Percentiles rank a stretch among this genome's conserved stretches.
phyloP scores from a whole-genome alignment of 768 basidiomycete genomes.

The Cystoderma amianthinum region DNA sequence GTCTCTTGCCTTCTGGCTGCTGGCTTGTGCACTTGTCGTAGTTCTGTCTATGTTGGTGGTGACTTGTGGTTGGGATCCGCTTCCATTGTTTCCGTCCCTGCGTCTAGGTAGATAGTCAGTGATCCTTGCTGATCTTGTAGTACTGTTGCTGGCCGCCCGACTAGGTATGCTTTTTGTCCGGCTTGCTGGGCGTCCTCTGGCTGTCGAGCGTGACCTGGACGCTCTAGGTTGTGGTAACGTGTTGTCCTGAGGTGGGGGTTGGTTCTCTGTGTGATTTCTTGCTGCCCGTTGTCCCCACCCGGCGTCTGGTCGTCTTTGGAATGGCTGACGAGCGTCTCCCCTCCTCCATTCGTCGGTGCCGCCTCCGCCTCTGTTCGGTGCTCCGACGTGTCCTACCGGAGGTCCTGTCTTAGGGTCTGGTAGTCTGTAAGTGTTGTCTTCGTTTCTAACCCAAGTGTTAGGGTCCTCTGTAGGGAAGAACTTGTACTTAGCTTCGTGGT shows the following conservation, averaged over 20 bases:
- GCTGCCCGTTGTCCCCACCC: neutral
- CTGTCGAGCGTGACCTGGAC: neutral
- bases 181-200: neutral
- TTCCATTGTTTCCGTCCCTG: neutral
- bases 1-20: too few relatives aligned
- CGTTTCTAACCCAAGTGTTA: neutral
- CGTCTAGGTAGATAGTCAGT: neutral
- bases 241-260: neutral
- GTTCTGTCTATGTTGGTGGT: too few relatives aligned
- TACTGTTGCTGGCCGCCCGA: neutral
- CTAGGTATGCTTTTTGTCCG: neutral
- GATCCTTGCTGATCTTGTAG: neutral
- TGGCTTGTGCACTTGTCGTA: too few relatives aligned
- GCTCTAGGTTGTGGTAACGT: neutral
- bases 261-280: neutral
- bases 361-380: neutral
- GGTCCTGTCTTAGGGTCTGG: neutral
- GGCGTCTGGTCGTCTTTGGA: neutral
- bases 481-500: neutral
- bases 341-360: neutral
- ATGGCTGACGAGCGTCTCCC: too few relatives aligned
- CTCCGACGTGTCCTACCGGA: neutral
- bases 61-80: too few relatives aligned
- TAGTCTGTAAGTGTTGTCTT: neutral
- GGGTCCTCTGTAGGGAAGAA: neutral